phyloP scores from a whole-genome alignment of 2,329 filamentous ascomycete genomes.

The Cylindrodendrum hubeiense region DNA sequence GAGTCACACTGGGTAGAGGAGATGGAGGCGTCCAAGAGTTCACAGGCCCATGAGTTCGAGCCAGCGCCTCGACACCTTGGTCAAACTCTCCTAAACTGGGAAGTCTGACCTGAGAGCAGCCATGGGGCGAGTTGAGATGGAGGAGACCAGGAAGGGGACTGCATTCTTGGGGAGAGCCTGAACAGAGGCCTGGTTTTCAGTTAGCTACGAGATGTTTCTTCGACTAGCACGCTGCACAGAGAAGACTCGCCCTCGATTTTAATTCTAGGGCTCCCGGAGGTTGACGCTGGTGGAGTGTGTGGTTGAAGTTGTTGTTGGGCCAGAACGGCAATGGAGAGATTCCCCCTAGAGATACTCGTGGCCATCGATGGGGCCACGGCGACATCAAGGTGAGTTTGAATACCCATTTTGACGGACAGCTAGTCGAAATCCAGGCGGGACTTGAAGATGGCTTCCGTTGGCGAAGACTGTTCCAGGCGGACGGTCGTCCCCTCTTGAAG shows the following conservation, averaged over 20 bases:
- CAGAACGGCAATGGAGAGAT: slow-evolving; percentile 4
- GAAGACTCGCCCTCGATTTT: slow-evolving; percentile 48
- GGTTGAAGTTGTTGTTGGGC: slow-evolving; percentile 29
- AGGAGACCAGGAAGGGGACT: slow-evolving; percentile 41
- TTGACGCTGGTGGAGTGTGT: slow-evolving; percentile 44
- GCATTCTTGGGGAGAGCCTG: slow-evolving; percentile 38
- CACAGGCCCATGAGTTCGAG: slow-evolving; percentile 46
- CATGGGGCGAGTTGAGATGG: slow-evolving; percentile 31
- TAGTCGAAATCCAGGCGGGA: slow-evolving; percentile 22
- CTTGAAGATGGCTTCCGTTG: slow-evolving; percentile 24
- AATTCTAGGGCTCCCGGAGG: slow-evolving; percentile 50
- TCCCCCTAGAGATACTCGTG: slow-evolving; percentile 9
- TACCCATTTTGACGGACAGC: slow-evolving; percentile 32
- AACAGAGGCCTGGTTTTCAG: slow-evolving; percentile 35
- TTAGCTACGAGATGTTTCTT: slow-evolving; percentile 15
- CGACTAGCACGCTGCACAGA: background rate
- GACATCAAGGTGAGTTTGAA: slow-evolving; percentile 38
- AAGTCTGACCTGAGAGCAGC: slow-evolving; percentile 42
- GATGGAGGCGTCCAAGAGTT: slow-evolving; percentile 46
- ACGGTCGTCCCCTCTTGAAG: slow-evolving; percentile 37
- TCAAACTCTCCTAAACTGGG: slow-evolving; percentile 55
- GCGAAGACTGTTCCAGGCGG: slow-evolving; percentile 33
- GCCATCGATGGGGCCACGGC: slow-evolving; percentile 22
- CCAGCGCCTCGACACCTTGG: slow-evolving; percentile 53
- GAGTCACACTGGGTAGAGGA: slow-evolving; percentile 42